Base-by-base conservation (phyloP, 306 rosid genomes). In the Geum urbanum region DNA sequence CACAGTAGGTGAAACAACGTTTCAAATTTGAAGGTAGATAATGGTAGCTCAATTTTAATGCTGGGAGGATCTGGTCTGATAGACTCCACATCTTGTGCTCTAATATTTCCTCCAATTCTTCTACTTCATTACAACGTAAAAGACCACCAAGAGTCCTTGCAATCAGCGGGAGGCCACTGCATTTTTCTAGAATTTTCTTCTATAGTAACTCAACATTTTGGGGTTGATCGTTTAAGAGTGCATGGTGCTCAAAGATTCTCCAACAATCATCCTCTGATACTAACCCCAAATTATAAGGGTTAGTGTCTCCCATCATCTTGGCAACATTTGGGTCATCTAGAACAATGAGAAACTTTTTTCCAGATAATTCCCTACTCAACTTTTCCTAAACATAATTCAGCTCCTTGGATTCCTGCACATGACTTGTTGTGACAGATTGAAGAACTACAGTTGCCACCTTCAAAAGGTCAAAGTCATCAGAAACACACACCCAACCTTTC, bases 1-100 rank as follows among this genome's bases (percentile, higher is more conserved):
- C 52, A 24, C 76, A 76, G 70, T 77, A 69, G 7, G 2, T 8
- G 37, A 54, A 54, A 0, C 60, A 54, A 0, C 16, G 37, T 54
- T 54, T 54, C 37, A 54, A 20, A 9, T 54, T 20, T 0, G 60
- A 54, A 54, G 60, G 60, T 2, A 54, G 60, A 20, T 54, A 9
- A 20, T 54, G 37, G 22, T 54, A 54, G 60, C 37, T 54, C 37
- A 20, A 1, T 54, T 54, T 20, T 4, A 54, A 20, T 20, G 60
- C 37, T 4, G 35, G 60, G 5, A 54, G 60, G 15, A 54, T 10
- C 60, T 54, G 12, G 13, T 54, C 15, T 9, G 37, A 54, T 54
- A 54, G 60, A 54, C 4, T 5, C 60, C 60, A 54, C 37, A 20
- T 8, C 37, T 54, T 54, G 15, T 54, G 37, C 35, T 54, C 37